These are phyloP conservation scores for Taphrina wiesneri DNA, from an alignment of 1,139 yeast genomes.

Conservation along the genomic window DNA sequence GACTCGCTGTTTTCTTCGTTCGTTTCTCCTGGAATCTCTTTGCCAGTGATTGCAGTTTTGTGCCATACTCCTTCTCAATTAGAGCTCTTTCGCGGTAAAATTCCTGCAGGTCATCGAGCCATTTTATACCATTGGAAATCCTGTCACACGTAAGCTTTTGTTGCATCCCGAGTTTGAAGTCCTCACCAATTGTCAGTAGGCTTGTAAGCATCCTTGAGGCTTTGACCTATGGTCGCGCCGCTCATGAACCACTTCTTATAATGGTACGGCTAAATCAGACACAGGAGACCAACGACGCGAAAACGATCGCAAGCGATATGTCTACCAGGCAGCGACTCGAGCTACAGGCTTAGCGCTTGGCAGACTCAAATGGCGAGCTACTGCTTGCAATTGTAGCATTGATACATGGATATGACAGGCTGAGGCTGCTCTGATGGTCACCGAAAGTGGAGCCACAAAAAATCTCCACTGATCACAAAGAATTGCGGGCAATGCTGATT, in stretches of 20 bases:
- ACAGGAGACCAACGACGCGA: not conserved
- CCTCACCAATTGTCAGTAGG: slow-evolving; percentile 36
- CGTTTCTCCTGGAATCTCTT: slow-evolving; percentile 74
- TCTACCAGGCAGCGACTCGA: too few species aligned
- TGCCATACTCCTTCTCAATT: slow-evolving; percentile 74
- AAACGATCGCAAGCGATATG: not conserved
- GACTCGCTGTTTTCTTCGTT: slow-evolving; percentile 62
- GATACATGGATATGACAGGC: not conserved
- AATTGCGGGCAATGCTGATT: not conserved
- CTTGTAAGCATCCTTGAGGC: slow-evolving; percentile 37
- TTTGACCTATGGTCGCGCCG: slow-evolving; percentile 17
- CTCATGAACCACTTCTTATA: not conserved
- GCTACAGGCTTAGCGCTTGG: too few species aligned
- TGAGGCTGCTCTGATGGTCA: not conserved
- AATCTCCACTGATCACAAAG: not conserved
- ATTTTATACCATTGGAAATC: slow-evolving; percentile 65
- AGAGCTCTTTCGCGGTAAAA: slow-evolving; percentile 81
- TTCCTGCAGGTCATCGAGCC: slow-evolving; percentile 74
- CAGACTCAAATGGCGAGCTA: too few species aligned
- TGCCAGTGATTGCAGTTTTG: slow-evolving; percentile 63
- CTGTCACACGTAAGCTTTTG: slow-evolving; percentile 24
- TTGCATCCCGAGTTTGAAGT: not conserved
- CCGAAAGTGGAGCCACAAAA: not conserved
- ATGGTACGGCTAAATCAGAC: not conserved
- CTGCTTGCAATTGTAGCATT: too few species aligned